Conservation (phyloP, 768 basidiomycete genomes). For the Candolleomyces aberdarensis region DNA sequence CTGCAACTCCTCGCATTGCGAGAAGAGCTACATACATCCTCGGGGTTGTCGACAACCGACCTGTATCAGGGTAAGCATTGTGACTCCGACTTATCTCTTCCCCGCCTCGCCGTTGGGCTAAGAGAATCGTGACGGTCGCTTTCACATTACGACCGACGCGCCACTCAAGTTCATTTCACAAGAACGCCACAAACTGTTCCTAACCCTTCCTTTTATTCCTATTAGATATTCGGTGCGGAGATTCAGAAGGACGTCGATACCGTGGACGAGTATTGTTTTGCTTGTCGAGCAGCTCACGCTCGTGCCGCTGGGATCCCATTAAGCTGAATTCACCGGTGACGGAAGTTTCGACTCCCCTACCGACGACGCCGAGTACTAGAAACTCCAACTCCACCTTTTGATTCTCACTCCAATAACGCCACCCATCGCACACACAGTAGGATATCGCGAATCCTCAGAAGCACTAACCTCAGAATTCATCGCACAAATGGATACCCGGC, state of each 20-base stretch:
- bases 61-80: conserved; percentile 50
- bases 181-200: no score
- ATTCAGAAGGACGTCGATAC: conserved; percentile 67
- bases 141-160: no score
- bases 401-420: no score
- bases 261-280: conserved; percentile 69
- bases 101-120: no score
- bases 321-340: not conserved
- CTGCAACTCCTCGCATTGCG: conserved; percentile 63
- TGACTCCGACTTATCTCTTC: not conserved
- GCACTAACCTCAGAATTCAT: no score
- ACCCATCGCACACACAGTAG: no score
- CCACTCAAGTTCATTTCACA: no score
- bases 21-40: conserved; percentile 60
- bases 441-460: no score
- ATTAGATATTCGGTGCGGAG: conserved; percentile 63
- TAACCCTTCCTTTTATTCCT: not conserved
- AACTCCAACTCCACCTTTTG: no score
- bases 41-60: conserved; percentile 47
- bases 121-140: no score
- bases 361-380: not conserved
- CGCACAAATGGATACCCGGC: no score
- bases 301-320: conserved; percentile 20
- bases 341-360: not conserved
- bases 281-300: conserved; percentile 59